These are phyloP conservation scores for Debaryomycetaceae sp. DNA, from an alignment of 1,139 yeast species.

Conservation along the genomic window DNA sequence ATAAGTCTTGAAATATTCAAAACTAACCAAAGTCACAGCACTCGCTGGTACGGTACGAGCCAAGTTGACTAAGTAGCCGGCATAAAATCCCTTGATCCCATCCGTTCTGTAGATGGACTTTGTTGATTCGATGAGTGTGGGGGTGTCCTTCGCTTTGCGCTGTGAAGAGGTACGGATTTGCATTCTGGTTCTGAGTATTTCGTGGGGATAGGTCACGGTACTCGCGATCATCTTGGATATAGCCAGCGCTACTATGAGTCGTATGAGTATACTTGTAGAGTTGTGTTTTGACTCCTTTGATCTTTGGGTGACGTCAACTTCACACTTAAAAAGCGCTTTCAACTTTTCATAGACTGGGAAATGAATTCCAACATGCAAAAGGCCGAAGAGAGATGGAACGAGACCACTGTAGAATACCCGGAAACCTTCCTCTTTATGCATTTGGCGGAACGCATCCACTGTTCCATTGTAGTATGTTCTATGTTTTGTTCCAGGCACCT, in stretches of 20 bases:
- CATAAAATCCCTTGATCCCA: constrained; percentile 80
- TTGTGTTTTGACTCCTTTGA: constrained; percentile 13
- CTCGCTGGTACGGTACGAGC: constrained; percentile 93
- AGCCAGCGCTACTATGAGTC: constrained; percentile 65
- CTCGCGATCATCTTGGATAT: constrained; percentile 88
- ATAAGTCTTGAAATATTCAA: constrained; percentile 75
- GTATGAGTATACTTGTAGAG: constrained; percentile 41
- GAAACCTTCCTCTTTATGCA: constrained; percentile 78
- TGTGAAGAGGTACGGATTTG: constrained; percentile 48
- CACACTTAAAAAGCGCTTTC: constrained; percentile 47
- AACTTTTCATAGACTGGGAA: constrained; percentile 92
- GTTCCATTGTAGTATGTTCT: constrained; percentile 66
- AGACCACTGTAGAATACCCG: constrained; percentile 87
- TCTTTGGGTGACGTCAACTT: constrained; percentile 8
- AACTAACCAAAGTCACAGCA: constrained; percentile 91
- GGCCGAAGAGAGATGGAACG: constrained; percentile 85
- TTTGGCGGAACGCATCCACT: constrained; percentile 73
- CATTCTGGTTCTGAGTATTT: constrained; percentile 86
- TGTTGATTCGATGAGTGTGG: constrained; percentile 22
- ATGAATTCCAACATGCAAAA: constrained; percentile 92
- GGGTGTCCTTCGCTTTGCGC: constrained; percentile 3
- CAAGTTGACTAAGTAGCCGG: constrained; percentile 84
- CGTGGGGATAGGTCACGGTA: constrained; percentile 91
- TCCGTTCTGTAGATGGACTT: constrained; percentile 59
- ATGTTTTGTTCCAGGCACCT: constrained; percentile 1